Evolutionary conservation across 768 basidiomycete species (phyloP), one percentile per base, ranked within the genome.

Genomic region (Lactarius hatsudake): DNA sequence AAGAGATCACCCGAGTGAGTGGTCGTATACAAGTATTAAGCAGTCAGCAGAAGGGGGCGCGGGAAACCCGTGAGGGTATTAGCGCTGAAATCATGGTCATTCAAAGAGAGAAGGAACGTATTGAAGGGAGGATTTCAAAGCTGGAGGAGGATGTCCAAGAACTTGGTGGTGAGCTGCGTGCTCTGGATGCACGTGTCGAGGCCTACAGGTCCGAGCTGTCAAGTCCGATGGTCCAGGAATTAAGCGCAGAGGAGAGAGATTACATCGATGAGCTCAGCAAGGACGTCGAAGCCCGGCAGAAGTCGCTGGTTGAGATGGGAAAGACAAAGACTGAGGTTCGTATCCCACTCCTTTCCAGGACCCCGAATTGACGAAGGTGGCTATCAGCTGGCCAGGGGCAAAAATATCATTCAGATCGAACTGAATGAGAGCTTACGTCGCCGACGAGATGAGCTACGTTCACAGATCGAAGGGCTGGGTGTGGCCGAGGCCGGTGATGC

Each of bases 331-430:
- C 87, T 57, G 86, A 93, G 81, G 94, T 93, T 63, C 43, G 87
- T 74, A 9, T 45, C 5, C 20, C 60, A 13, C 28, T 61, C 56
- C 57, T 59, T 43, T 15, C 18, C 56, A 23, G 38, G 18, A 30
- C 38, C 51, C 45, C n/a, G 12, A 28, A 42, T 61, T 64, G 40
- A 71, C 57, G 32, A 61, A 64, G 53, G n/a, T 10, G n/a, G 28
- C 42, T 43, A 8, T 28, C 71, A 93, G 90, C 77, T 94, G 69
- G 87, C 91, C 48, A 84, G 86, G 15, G 82, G 82, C 69, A 94
- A 93, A 78, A 92, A 90, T 73, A 77, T 88, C 5, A 78, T 97
- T 34, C 94, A 97, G 74, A 96, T 97, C 62, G 96, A 98, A 75
- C 82, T 98, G 57, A 93, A 91, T 69, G 97, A 99, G 76, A 88